phyloP scores from a whole-genome alignment of 163 green algal genomes.

The Volvox carteri region DNA sequence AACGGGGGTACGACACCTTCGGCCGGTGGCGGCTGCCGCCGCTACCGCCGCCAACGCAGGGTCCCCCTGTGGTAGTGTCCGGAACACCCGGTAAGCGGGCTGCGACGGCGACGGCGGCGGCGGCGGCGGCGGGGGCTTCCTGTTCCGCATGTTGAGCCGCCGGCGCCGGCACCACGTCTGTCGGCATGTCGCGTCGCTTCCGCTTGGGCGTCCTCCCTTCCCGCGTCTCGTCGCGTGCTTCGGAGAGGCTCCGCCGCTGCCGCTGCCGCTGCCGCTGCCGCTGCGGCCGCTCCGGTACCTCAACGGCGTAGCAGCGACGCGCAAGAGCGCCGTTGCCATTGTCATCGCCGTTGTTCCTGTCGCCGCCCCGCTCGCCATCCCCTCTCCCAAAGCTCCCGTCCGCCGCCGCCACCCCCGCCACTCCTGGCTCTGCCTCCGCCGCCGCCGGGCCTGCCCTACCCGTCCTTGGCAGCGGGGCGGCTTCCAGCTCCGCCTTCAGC shows the following conservation, averaged over 20 bases:
- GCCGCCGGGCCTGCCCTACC: neutral
- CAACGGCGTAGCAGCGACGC: no score
- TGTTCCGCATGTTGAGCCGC: no score
- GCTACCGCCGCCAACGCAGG: neutral
- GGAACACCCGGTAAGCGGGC: no score
- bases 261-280: neutral
- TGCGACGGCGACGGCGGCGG: no score
- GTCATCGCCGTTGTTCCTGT: neutral
- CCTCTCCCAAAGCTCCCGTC: neutral
- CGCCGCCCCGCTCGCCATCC: neutral
- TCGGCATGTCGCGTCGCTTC: neutral
- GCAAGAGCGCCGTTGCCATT: neutral
- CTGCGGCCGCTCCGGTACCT: neutral
- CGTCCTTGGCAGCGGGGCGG: neutral
- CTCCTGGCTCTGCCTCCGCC: neutral
- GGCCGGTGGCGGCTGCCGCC: neutral
- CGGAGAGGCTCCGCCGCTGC: neutral
- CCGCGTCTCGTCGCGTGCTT: neutral
- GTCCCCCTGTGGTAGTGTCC: neutral
- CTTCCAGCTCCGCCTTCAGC: constrained; percentile 22
- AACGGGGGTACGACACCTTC: neutral
- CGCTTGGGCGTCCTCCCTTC: neutral
- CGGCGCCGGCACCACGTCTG: neutral
- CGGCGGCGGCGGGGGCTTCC: neutral
- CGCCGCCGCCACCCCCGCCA: neutral